Conservation (phyloP, 352 stramenopile species). For the Globisporangium spiculum region DNA sequence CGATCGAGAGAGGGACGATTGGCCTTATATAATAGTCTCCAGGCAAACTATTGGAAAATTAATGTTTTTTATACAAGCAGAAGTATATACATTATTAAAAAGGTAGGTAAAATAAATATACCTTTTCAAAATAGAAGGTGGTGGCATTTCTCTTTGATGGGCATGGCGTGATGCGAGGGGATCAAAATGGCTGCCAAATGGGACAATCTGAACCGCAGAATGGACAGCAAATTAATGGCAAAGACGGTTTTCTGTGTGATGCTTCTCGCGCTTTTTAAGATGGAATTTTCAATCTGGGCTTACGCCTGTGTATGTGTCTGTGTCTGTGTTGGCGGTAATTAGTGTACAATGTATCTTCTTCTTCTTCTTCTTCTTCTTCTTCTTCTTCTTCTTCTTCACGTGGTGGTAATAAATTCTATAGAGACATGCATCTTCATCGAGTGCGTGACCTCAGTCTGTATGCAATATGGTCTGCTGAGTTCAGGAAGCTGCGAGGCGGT, state of each 20-base stretch:
- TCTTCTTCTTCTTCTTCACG: too few species aligned
- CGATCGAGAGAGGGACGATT: background rate
- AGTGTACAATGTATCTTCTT: background rate
- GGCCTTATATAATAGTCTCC: background rate
- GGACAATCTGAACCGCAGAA: background rate
- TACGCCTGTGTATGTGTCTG: background rate
- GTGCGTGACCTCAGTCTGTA: background rate
- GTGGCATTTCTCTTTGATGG: background rate
- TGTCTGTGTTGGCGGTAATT: background rate
- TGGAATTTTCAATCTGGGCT: background rate
- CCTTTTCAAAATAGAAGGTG: background rate
- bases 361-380: too few species aligned
- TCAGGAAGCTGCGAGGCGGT: conserved; percentile 1
- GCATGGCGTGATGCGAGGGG: background rate
- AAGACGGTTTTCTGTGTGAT: background rate
- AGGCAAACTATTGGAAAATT: background rate
- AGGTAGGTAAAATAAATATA: background rate
- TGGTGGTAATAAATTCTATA: background rate
- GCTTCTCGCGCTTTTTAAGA: background rate
- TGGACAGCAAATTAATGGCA: background rate
- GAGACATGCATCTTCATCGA: background rate
- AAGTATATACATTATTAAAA: background rate
- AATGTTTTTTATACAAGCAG: fast-evolving
- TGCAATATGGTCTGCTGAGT: background rate
- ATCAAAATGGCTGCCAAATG: conserved; percentile 1